Percentiles rank a stretch among this genome's conserved stretches.
These are phyloP conservation scores for Hypericum perforatum DNA, from an alignment of 345 rosid genomes.

Conservation along the genomic window DNA sequence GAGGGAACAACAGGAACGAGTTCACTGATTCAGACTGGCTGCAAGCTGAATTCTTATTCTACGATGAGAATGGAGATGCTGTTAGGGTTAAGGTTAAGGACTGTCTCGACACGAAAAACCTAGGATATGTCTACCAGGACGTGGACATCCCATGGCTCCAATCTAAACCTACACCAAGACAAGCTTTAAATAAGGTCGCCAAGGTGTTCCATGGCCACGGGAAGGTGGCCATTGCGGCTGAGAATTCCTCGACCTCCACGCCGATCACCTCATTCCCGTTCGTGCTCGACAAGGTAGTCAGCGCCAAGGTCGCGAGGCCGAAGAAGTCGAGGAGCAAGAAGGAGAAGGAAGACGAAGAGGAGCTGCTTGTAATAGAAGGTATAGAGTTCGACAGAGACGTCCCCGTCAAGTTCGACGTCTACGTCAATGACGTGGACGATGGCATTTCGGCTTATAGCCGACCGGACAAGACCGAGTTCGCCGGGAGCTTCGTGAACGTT, in stretches of 20 bases:
- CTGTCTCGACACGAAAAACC: slow-evolving; percentile 8
- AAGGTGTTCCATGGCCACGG: not conserved
- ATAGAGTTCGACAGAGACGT: not conserved
- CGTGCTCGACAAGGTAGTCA: slow-evolving; percentile 8
- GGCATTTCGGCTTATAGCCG: not conserved
- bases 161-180: slow-evolving; percentile 3
- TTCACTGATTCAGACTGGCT: slow-evolving; percentile 9
- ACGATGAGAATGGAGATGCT: slow-evolving; percentile 12
- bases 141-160: slow-evolving; percentile 13
- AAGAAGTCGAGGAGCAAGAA: slow-evolving; percentile 6
- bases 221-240: not conserved
- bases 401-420: not conserved
- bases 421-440: not conserved
- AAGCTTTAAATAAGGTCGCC: not conserved
- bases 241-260: not conserved
- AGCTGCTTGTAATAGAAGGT: not conserved
- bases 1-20: not conserved
- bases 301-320: slow-evolving; percentile 10
- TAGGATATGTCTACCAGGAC: slow-evolving; percentile 11
- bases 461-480: not conserved
- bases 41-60: slow-evolving; percentile 11
- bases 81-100: slow-evolving; percentile 11
- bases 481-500: slow-evolving; percentile 1
- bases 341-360: slow-evolving; percentile 19
- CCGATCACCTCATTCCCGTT: slow-evolving; percentile 6